Evolutionary conservation across 1,139 yeast species (phyloP).

Genomic region (Casaregolazyma suthepensis): DNA sequence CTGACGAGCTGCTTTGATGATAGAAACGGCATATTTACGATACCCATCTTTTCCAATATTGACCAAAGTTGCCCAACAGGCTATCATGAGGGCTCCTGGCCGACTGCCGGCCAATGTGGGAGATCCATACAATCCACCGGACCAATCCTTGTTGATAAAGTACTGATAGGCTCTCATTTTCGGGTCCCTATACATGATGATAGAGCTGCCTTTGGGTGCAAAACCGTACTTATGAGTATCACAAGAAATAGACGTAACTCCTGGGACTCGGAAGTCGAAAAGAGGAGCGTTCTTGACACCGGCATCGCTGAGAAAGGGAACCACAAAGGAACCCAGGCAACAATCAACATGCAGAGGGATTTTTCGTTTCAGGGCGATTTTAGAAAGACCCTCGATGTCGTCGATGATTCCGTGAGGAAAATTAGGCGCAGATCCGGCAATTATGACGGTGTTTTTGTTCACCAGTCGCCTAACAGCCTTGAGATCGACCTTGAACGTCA

Average conservation of each 20-base stretch:
- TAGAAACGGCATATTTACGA: conserved; percentile 54
- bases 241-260: conserved; percentile 96
- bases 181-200: conserved; percentile 75
- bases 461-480: conserved; percentile 57
- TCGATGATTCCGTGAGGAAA: conserved; percentile 96
- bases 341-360: conserved; percentile 94
- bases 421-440: conserved; percentile 94
- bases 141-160: conserved; percentile 78
- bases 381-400: conserved; percentile 68
- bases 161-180: conserved; percentile 75
- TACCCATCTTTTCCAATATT: conserved; percentile 79
- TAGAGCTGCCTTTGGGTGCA: conserved; percentile 95
- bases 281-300: conserved; percentile 51
- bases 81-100: conserved; percentile 95
- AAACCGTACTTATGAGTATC: conserved; percentile 98
- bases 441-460: conserved; percentile 69
- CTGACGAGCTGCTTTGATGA: conserved; percentile 57
- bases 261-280: conserved; percentile 84
- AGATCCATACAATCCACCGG: conserved; percentile 93
- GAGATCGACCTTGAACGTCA: conserved; percentile 62
- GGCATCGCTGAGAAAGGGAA: conserved; percentile 68
- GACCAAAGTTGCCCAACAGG: conserved; percentile 93
- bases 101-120: conserved; percentile 96
- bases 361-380: conserved; percentile 54
- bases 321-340: conserved; percentile 87